Conservation (phyloP, 2,329 filamentous ascomycete species). For the Byssochlamys sp. region DNA sequence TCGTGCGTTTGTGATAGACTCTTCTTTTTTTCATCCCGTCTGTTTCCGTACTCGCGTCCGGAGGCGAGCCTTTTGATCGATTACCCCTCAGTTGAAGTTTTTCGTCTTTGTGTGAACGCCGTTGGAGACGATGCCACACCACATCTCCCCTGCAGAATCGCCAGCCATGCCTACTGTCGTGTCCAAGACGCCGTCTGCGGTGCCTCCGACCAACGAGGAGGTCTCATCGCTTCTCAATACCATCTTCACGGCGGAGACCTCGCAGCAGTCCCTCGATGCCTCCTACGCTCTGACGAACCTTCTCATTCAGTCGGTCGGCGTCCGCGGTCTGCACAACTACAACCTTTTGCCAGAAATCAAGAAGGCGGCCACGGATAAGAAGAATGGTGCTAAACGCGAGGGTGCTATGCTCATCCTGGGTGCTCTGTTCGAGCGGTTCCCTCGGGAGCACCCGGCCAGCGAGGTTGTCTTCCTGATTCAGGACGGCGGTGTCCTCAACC, state of each 20-base stretch:
- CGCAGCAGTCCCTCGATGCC: constrained; percentile 58
- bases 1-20: background rate
- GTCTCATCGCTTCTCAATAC: constrained; percentile 55
- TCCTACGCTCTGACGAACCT: constrained; percentile 57
- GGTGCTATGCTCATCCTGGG: constrained; percentile 91
- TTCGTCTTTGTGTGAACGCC: background rate
- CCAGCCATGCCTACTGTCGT: constrained; percentile 39
- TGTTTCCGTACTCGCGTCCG: background rate
- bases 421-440: constrained; percentile 84
- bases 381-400: constrained; percentile 74
- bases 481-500: constrained; percentile 61
- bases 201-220: constrained; percentile 56
- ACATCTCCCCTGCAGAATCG: constrained; percentile 29
- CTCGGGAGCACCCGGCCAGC: constrained; percentile 62
- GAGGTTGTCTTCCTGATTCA: constrained; percentile 77
- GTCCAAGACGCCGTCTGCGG: constrained; percentile 35
- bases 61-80: background rate
- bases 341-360: constrained; percentile 54
- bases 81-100: background rate
- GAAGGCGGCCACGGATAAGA: constrained; percentile 86
- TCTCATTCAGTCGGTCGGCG: constrained; percentile 56
- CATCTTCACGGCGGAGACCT: constrained; percentile 60
- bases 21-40: background rate
- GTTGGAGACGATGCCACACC: constrained; percentile 39
- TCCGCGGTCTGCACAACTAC: constrained; percentile 53